Evolutionary conservation across 164 flowering plant genomes (phyloP), one percentile per base, ranked within the genome.

Genomic region (Litsea cubeba): DNA sequence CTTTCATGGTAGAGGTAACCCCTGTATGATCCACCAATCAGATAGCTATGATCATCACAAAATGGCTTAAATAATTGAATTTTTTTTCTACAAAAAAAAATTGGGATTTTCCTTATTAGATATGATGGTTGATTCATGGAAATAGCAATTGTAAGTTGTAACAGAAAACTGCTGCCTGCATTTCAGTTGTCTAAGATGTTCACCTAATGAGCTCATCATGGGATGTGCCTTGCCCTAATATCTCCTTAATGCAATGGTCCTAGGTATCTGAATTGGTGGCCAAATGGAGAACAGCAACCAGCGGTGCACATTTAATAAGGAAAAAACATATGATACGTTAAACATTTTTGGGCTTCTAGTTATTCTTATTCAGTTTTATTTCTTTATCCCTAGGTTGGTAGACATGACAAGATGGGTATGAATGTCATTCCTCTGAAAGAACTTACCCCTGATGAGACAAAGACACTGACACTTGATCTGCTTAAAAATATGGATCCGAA

Each of bases 391-490:
- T 81, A 92, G 97, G 88, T 92, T 78, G 95, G 97, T 50, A 88
- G 84, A 69, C 94, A 91, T 78, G 94, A 92, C 68, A 87, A 83
- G 84, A 91, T 92, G 92, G 97, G 97, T 58, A 83, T 90, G 87
- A 92, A 91, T 77, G 88, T 85, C 3, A 65, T 89, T 81, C 89
- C 88, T 46, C 46, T 92, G 83, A 91, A 89, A 81, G 94, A 89
- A 8, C 86, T 92, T 71, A 77, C 85, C 2, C 90, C 88, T 22
- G 84, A 91, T 11, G 93, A 88, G 78, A 75, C 89, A 51, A 88
- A 88, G 82, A 79, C 65, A 17, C 0, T 87, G 75, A 89, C 93
- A 51, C 86, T 89, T 73, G 86, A 92, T 54, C 82, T 92, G 50
- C 82, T 88, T 2, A 91, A 91, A 76, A 91, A 74, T 72, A 81